These are phyloP conservation scores for Aspergillus sojae DNA, from an alignment of 2,329 filamentous ascomycete genomes.

Conservation along the genomic window DNA sequence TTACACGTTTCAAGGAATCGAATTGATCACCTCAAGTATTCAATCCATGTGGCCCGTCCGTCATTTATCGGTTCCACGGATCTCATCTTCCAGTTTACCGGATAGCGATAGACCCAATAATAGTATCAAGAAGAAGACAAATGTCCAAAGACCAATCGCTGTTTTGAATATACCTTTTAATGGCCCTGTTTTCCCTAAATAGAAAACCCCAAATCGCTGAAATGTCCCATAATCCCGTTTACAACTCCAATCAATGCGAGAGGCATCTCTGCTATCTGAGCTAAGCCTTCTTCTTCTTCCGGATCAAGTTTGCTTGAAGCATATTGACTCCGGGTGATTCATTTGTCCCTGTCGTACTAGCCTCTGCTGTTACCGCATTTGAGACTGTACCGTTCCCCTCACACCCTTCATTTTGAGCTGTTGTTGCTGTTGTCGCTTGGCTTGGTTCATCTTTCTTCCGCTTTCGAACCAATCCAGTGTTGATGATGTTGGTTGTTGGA, in stretches of 20 bases:
- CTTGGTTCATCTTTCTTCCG: constrained; percentile 35
- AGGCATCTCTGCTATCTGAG: background rate
- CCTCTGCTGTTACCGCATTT: constrained; percentile 9
- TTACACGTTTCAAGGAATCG: background rate
- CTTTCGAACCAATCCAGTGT: constrained; percentile 39
- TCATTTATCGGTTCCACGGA: background rate
- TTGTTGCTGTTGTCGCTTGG: constrained; percentile 12
- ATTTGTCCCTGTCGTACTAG: constrained; percentile 8
- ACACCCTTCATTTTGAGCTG: background rate
- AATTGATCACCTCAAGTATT: background rate
- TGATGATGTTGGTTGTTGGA: constrained; percentile 29
- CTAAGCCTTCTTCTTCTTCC: constrained; percentile 46
- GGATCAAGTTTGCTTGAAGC: constrained; percentile 39
- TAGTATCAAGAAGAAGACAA: background rate
- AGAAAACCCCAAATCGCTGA: background rate
- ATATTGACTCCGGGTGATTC: constrained; percentile 35
- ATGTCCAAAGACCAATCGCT: background rate
- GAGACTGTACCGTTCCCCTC: background rate
- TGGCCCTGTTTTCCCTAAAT: background rate
- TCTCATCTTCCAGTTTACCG: background rate
- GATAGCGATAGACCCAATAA: background rate
- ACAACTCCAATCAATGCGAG: constrained; percentile 8
- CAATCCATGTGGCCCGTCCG: background rate
- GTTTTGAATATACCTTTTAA: background rate
- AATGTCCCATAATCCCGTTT: background rate